Conservation (phyloP, 2,329 filamentous ascomycete species). For the Claviceps sorghi region DNA sequence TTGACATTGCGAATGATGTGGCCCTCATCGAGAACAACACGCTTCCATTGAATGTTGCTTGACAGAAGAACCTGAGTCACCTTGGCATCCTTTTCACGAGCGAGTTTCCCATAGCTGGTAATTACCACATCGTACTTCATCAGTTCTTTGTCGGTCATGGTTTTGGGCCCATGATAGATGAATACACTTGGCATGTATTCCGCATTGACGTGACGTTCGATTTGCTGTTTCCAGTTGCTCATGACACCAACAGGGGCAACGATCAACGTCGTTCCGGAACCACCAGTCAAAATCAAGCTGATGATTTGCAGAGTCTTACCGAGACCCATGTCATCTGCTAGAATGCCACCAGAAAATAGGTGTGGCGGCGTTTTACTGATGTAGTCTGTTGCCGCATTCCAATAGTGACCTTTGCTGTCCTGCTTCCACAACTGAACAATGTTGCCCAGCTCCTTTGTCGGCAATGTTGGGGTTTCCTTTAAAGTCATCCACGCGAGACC, state of each 20-base stretch:
- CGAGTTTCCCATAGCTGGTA: conserved; percentile 69
- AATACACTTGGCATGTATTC: conserved; percentile 51
- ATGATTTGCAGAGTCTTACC: conserved; percentile 84
- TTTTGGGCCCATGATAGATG: conserved; percentile 57
- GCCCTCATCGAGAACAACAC: conserved; percentile 70
- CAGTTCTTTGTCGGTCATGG: conserved; percentile 42
- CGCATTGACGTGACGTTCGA: conserved; percentile 52
- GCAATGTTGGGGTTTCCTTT: conserved; percentile 57
- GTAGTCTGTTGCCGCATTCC: conserved; percentile 49
- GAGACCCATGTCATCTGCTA: conserved; percentile 82
- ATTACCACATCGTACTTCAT: conserved; percentile 60
- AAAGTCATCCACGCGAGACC: conserved; percentile 69
- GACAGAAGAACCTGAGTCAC: conserved; percentile 26
- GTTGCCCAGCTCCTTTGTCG: conserved; percentile 41
- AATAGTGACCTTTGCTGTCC: conserved; percentile 32
- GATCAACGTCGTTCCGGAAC: conserved; percentile 55
- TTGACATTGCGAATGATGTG: conserved; percentile 67
- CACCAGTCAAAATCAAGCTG: conserved; percentile 52
- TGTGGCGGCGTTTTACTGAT: conserved; percentile 40
- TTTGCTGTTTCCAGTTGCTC: conserved; percentile 80
- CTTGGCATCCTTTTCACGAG: conserved; percentile 42
- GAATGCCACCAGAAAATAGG: conserved; percentile 65
- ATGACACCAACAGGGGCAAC: conserved; percentile 73
- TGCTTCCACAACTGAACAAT: conserved; percentile 66
- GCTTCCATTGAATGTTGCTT: conserved; percentile 48